These are phyloP conservation scores for Hirsutella rhossiliensis DNA, from an alignment of 2,329 filamentous ascomycete species.

Conservation along the genomic window DNA sequence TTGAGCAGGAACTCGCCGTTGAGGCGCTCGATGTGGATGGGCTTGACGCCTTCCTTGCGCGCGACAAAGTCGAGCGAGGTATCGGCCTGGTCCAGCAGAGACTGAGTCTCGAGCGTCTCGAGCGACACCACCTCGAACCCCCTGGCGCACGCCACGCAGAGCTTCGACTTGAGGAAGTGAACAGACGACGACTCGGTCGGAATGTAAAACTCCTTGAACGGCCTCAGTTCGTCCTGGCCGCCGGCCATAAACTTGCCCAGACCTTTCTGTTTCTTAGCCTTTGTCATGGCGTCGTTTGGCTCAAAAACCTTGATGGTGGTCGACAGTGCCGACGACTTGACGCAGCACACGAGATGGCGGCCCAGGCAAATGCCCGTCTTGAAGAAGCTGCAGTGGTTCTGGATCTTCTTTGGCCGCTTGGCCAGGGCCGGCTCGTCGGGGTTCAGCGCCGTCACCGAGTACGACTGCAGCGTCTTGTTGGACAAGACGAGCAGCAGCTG, in stretches of 20 bases:
- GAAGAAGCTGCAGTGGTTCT: constrained; percentile 97
- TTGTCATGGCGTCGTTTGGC: constrained; percentile 86
- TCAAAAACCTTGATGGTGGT: constrained; percentile 99
- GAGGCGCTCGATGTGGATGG: constrained; percentile 93
- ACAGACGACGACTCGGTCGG: constrained; percentile 97
- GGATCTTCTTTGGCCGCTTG: constrained; percentile 89
- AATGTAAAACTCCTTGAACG: constrained; percentile 98
- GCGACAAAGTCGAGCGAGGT: constrained; percentile 96
- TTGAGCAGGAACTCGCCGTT: constrained; percentile 96
- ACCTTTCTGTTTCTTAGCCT: constrained; percentile 90
- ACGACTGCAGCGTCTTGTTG: constrained; percentile 87
- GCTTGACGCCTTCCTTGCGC: constrained; percentile 82
- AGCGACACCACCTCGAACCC: constrained; percentile 96
- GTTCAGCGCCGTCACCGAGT: constrained; percentile 76
- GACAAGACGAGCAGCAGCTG: constrained; percentile 81
- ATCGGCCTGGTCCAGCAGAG: constrained; percentile 90
- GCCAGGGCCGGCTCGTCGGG: constrained; percentile 67
- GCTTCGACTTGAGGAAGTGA: constrained; percentile 91
- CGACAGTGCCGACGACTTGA: constrained; percentile 85
- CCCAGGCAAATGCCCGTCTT: constrained; percentile 92
- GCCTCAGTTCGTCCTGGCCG: constrained; percentile 88
- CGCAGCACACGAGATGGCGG: constrained; percentile 87
- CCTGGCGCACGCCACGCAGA: constrained; percentile 89
- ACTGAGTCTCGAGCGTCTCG: constrained; percentile 96
- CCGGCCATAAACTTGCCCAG: constrained; percentile 90